Conservation (phyloP, 148 eudicot genomes). For the Camellia japonica region DNA sequence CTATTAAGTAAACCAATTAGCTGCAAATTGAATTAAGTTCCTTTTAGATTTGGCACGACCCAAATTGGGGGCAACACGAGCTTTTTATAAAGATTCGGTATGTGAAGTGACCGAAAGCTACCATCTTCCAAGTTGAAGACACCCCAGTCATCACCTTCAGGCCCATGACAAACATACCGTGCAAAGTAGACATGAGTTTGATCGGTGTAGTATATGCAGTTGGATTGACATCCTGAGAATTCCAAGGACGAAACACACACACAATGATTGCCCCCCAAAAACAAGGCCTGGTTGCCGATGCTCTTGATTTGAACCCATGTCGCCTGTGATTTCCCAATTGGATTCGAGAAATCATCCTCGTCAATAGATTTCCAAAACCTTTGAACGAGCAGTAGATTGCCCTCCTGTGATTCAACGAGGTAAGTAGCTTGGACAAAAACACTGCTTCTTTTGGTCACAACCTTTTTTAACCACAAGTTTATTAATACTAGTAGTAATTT, state of each 20-base stretch:
- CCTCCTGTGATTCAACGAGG: conserved; percentile 17
- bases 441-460: too few relatives aligned
- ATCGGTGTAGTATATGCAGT: conserved; percentile 5
- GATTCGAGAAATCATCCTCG: not conserved
- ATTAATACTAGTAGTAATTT: not conserved
- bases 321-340: not conserved
- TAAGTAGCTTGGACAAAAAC: not conserved
- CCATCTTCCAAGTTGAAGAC: not conserved
- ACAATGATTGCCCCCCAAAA: conserved; percentile 5
- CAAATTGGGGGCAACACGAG: not conserved
- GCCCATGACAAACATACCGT: not conserved
- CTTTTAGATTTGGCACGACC: not conserved
- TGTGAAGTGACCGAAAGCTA: not conserved
- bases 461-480: too few relatives aligned
- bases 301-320: conserved; percentile 5
- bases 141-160: conserved; percentile 1
- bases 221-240: not conserved
- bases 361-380: not conserved
- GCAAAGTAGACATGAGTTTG: not conserved
- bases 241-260: not conserved
- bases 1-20: too few relatives aligned
- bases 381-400: conserved; percentile 8
- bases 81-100: not conserved
- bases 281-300: conserved; percentile 5
- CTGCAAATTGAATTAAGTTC: too few relatives aligned